These are phyloP conservation scores for Cutaneotrichosporon sp. DNA, from an alignment of 1,284 basidiomycete genomes.

Conservation along the genomic window DNA sequence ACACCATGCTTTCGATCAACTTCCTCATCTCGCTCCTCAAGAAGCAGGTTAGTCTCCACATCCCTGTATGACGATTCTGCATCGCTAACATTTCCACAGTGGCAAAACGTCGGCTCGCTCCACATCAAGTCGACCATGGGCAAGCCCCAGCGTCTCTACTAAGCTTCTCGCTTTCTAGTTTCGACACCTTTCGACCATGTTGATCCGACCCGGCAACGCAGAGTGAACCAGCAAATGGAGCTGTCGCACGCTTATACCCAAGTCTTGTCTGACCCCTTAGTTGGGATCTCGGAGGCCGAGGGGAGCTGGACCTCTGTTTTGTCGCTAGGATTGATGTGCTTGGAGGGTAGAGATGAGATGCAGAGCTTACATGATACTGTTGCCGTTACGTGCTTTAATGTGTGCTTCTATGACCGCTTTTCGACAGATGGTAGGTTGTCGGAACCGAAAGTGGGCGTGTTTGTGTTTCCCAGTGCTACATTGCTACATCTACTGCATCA, in stretches of 20 bases:
- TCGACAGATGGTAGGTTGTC: no score
- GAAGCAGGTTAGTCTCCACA: constrained; percentile 60
- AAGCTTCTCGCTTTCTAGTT: constrained; percentile 40
- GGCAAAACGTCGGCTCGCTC: constrained; percentile 99
- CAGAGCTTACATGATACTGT: background rate
- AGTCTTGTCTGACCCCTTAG: constrained; percentile 46
- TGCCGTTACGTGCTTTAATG: no score
- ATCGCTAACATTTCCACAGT: constrained; percentile 40
- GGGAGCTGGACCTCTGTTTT: constrained; percentile 38
- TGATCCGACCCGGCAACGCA: background rate
- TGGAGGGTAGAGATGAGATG: background rate
- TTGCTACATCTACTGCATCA: no score
- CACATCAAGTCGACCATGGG: constrained; percentile 99
- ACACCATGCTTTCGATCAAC: constrained; percentile 99
- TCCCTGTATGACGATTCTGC: no score
- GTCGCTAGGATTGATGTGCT: constrained; percentile 2
- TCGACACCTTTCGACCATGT: constrained; percentile 1
- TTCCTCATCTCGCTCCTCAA: constrained; percentile 99
- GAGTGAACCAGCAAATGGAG: constrained; percentile 32
- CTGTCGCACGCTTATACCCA: constrained; percentile 52
- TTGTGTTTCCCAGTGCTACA: no score
- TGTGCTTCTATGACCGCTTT: no score
- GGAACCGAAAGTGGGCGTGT: no score
- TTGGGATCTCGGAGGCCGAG: constrained; percentile 46
- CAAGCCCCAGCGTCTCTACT: constrained; percentile 93